Conservation (phyloP, 2,329 filamentous ascomycete species). For the Colletotrichum tanaceti region DNA sequence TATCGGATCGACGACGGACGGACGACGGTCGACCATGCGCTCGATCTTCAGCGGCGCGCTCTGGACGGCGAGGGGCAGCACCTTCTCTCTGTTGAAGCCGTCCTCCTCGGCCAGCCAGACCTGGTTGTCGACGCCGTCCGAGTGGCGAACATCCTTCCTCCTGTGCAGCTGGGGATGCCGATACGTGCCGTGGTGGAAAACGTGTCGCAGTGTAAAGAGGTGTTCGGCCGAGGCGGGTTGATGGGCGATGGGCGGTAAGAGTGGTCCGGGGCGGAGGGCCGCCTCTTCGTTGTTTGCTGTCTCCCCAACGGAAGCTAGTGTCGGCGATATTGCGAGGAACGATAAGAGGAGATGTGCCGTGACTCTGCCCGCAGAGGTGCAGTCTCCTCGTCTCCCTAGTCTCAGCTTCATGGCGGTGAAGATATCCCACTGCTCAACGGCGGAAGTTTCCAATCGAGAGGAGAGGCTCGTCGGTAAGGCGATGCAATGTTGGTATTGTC, state of each 20-base stretch:
- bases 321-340: conserved; percentile 70
- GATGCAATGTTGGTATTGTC: background rate
- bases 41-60: conserved; percentile 79
- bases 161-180: conserved; percentile 81
- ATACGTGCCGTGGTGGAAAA: conserved; percentile 91
- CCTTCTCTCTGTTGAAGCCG: conserved; percentile 61
- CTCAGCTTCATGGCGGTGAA: conserved; percentile 21
- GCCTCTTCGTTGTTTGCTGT: conserved; percentile 53
- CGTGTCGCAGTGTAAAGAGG: conserved; percentile 80
- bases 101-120: conserved; percentile 74
- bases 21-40: conserved; percentile 81
- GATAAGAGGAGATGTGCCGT: conserved; percentile 73
- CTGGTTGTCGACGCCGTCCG: conserved; percentile 59
- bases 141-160: conserved; percentile 74
- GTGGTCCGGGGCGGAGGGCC: conserved; percentile 54
- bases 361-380: conserved; percentile 70
- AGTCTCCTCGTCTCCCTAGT: conserved; percentile 44
- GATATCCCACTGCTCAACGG: background rate
- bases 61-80: conserved; percentile 68
- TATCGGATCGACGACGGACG: conserved; percentile 80
- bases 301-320: conserved; percentile 52
- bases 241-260: conserved; percentile 57
- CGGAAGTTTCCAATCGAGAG: background rate
- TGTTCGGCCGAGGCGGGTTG: conserved; percentile 64
- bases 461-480: background rate